Base-by-base conservation (phyloP, 768 basidiomycete species). In the Boletus pseudopeckii region DNA sequence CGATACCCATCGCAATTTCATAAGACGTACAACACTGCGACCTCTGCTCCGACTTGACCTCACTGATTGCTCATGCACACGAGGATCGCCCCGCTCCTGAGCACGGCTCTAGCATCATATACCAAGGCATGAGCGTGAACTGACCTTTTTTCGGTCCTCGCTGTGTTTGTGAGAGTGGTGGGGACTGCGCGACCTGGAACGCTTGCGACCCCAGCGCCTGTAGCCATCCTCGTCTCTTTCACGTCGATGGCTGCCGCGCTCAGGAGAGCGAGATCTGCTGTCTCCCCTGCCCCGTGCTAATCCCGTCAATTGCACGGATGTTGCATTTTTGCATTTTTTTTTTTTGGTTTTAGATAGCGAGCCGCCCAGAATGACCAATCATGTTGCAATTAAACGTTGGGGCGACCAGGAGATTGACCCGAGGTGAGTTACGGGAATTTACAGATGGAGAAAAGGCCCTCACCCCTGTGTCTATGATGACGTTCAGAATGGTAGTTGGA, bases 11-110 rank as follows among this genome's bases (percentile, higher is more conserved):
- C 3, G 1, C 5, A 22, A 7, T 32, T n/a, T 18, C 36, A 20
- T 3, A 18, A 45, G 53, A 65, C 68, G 68, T 71, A 69, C 69
- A 37, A 69, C 56, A 50, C 69, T 69, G 10, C 63, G 67, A 13
- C 64, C 63, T 52, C 62, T 56, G 14, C 32, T 45, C 45, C 48
- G 54, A 11, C 53, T 56, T n/a, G 45, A 45, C 5, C 14, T 53
- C 8, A 45, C 45, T 6, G 45, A 48, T 17, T 50, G 56, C 24
- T 34, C 50, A 13, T 46, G 54, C 4, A 43, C 22, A 40, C 53
- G 52, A 41, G 17, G 38, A n/a, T 38, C 33, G 41, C 43, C 52
- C 34, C 56, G 57, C 6, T 58, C 57, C 64, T 68, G 20, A 3
- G 15, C 2, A 15, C 0, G 11, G 2, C 1, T 37, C 38, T 22